Base-by-base conservation (phyloP, 768 basidiomycete species). In the Collybia sp. region DNA sequence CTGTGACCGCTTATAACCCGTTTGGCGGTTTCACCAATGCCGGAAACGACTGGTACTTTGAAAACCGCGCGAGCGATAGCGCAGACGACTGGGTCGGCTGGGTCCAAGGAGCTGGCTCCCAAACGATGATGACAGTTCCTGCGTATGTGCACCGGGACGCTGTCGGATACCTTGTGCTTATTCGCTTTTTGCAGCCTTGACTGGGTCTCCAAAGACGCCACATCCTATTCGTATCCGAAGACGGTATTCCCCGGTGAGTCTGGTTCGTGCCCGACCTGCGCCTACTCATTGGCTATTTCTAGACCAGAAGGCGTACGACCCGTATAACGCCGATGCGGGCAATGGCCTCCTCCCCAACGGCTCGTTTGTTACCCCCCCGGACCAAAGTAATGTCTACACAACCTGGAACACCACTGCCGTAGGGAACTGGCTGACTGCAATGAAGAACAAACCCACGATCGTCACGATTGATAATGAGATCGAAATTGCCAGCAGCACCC, bases 391-490 rank as follows among this genome's bases (percentile, higher is more conserved):
- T 35, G 75, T 53, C 1, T 79, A 79, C 57, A 64, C 64, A 1
- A 52, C 70, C 0, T 79, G 77, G 77, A 77, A 76, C 52, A 69
- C 69, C 13, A 59, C 71, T 25, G 51, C 64, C 17, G 75, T 70
- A 0, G 62, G 62, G 42, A 54, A 60, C 19, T 78, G 76, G 77
- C 66, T 79, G 5, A 54, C 63, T 9, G 69, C 67, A 5, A 56
- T 79, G 33, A 56, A 55, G 37, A 70, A 77, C 63, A 77, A 76
- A 54, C 77, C 77, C 1, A 62, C 58, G 3, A 61, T 77, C 38
- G 67, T 77, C 12, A 62, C 73, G 5, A 65, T 79, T 45, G 77
- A 79, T 55, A 79, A 79, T 54, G 77, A 79, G 57, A 79, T 79
- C 12, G 77, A 79, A 55, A 79, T 79, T 44, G 73, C 77, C 12